Base-by-base conservation (phyloP, 441 rosid genomes). In the Lepidium campestre region DNA sequence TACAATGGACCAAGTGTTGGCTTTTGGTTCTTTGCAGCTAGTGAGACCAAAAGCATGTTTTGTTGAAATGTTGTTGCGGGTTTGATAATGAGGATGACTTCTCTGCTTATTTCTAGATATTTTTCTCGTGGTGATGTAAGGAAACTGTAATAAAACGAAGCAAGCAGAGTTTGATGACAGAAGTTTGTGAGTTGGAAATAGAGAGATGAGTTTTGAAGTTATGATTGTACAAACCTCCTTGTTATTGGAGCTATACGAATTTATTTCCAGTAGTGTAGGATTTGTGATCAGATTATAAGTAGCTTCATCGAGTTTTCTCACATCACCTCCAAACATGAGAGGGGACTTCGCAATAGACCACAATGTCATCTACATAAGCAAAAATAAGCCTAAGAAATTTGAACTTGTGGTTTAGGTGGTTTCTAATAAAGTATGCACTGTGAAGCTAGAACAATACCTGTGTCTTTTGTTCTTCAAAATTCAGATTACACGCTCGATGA, bases 271-370 rank as follows among this genome's bases (percentile, higher is more conserved):
- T 25, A 84, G 39, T 0, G 76, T 81, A 57, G 97, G 96, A 67
- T 94, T 80, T 68, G 97, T 79, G 57, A 94, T 87, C 61, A 94
- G 73, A 74, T 35, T 77, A 74, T 78, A 86, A 25, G 97, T 86
- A 32, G 79, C 17, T 6, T 75, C 79, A 55, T 91, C 94, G 18
- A 94, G 83, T 34, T 80, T 86, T 77, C 94, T 82, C 49, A 85
- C 78, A 77, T 94, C 99, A 64, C 99, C 99, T 62, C 99, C 99
- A 70, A 86, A 94, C 93, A 94, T 88, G 50, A 91, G 86, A 68
- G 97, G 99, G 12, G 99, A 91, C 82, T 82, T 94, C 36, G 89
- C 94, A 55, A 94, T 89, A 39, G 86, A 85, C 99, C 99, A 94
- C 83, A 91, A 78, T 41, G 97, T 91, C 86, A 94, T 84, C 99